phyloP scores from a whole-genome alignment of 108 stramenopile genomes.

The Cyclotella sp. region DNA sequence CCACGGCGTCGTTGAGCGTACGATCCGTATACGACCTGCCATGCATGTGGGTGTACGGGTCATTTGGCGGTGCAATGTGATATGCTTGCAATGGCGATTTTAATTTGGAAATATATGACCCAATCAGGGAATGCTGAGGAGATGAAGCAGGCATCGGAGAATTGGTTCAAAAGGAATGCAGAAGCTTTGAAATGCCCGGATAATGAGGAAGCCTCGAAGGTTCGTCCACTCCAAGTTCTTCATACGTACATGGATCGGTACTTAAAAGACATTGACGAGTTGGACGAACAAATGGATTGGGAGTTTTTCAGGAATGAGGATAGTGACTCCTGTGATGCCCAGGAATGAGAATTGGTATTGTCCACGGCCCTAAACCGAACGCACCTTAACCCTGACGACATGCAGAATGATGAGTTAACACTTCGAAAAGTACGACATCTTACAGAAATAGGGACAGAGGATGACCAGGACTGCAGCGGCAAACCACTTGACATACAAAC shows the following conservation, averaged over 20 bases:
- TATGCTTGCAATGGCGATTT: neutral
- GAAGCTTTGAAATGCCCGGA: neutral
- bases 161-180: neutral
- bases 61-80: neutral
- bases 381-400: too few species aligned
- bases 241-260: too few species aligned
- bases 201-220: neutral
- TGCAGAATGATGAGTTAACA: neutral
- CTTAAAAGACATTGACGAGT: too few species aligned
- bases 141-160: too few species aligned
- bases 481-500: neutral
- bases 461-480: too few species aligned
- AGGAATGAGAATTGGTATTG: neutral
- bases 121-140: neutral
- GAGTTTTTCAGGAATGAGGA: neutral
- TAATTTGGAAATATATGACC: neutral
- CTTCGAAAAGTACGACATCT: too few species aligned
- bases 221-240: neutral
- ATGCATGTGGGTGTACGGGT: neutral
- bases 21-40: neutral
- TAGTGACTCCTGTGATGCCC: neutral
- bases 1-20: neutral
- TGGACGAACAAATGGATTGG: neutral
- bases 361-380: neutral
- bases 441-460: too few species aligned